Evolutionary conservation across 129 eudicot species (phyloP).

Genomic region (Flaveria linearis): DNA sequence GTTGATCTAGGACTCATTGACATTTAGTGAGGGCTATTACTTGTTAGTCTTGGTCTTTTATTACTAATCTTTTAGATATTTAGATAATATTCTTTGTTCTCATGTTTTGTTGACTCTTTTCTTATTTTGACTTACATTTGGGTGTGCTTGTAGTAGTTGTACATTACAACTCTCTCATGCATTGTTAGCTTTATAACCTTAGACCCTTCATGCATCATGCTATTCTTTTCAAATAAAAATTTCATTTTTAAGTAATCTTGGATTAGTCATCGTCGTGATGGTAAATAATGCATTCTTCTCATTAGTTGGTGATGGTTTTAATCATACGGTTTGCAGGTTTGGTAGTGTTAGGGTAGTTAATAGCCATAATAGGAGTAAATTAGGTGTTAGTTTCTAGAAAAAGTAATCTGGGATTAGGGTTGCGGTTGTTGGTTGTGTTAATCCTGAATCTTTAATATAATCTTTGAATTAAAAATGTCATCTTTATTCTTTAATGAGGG

Average conservation of each 20-base stretch:
- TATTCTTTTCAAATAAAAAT: not conserved
- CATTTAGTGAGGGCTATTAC: no score
- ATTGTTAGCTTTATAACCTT: not conserved
- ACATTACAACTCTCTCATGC: no score
- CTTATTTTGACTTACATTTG: slow-evolving; percentile 2
- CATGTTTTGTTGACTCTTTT: slow-evolving; percentile 22
- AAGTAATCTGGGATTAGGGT: slow-evolving; percentile 14
- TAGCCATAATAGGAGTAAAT: no score
- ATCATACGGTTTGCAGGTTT: not conserved
- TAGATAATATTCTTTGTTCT: no score
- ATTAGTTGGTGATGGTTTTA: no score
- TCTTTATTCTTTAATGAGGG: slow-evolving; percentile 16
- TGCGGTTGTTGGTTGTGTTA: slow-evolving; percentile 6
- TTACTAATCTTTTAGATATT: no score
- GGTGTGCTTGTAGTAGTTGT: slow-evolving; percentile 10
- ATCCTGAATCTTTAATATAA: slow-evolving; percentile 7
- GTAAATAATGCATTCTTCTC: no score
- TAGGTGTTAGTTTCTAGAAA: no score
- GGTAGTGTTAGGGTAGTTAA: no score
- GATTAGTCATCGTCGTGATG: not conserved
- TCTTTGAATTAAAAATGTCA: slow-evolving; percentile 12
- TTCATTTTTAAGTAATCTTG: slow-evolving; percentile 17
- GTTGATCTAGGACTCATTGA: no score
- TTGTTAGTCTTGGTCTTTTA: no score
- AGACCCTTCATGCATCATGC: not conserved